A percentile compares a stretch with the other conserved stretches of the same genome.
phyloP scores from a whole-genome alignment of 2,329 filamentous ascomycete species.

The Aspergillus tamarii region DNA sequence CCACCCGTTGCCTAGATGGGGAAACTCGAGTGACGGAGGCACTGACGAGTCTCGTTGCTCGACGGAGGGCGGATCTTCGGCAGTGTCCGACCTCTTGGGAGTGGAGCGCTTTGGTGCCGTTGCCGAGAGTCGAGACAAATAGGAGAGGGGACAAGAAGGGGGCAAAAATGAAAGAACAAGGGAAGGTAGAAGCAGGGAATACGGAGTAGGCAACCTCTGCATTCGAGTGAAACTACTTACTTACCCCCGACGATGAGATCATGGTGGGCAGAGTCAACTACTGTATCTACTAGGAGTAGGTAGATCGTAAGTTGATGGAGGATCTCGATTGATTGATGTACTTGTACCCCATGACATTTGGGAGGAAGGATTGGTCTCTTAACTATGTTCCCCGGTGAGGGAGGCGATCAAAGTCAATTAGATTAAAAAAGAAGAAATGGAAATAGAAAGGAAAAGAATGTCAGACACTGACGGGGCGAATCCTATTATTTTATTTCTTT shows the following conservation, averaged over 20 bases:
- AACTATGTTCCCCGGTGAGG: background rate
- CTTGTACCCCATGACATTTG: background rate
- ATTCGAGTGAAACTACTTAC: background rate
- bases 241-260: background rate
- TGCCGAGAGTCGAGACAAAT: conserved; percentile 16
- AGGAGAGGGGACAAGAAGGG: conserved; percentile 17
- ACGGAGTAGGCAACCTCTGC: conserved; percentile 11
- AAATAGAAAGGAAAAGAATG: background rate
- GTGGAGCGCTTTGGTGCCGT: conserved; percentile 24
- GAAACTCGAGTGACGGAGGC: conserved; percentile 19
- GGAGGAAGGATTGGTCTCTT: background rate
- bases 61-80: conserved; percentile 22
- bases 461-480: background rate
- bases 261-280: background rate
- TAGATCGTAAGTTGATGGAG: background rate
- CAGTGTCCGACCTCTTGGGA: conserved; percentile 18
- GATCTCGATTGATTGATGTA: background rate
- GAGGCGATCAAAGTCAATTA: conserved; percentile 1
- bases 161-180: conserved; percentile 21
- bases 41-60: conserved; percentile 16
- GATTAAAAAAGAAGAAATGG: background rate
- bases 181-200: conserved; percentile 6
- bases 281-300: background rate
- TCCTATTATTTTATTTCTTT: background rate
- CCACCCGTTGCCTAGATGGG: conserved; percentile 24